Conservation (phyloP, 805 yeast genomes). For the Blastobotrys muscicola region DNA sequence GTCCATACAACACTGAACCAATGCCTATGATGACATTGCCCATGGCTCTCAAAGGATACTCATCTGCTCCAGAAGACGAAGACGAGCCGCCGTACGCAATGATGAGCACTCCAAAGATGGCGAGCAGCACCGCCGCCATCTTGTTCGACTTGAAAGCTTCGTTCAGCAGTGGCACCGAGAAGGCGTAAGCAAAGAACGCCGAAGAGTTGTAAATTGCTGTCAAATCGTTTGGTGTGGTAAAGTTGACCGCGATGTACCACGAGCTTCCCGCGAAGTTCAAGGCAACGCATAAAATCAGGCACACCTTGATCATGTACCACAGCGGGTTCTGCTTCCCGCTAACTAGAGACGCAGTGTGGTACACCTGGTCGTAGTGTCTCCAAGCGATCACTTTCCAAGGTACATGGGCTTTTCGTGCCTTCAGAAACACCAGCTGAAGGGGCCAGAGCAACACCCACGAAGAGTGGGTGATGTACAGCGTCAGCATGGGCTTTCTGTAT, state of each 20-base stretch:
- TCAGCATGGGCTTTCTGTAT: conserved; percentile 60
- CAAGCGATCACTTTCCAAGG: conserved; percentile 14
- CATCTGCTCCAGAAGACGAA: conserved; percentile 19
- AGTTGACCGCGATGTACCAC: conserved; percentile 77
- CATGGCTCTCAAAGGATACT: conserved; percentile 48
- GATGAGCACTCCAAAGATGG: conserved; percentile 63
- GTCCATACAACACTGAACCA: conserved; percentile 73
- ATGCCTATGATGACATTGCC: conserved; percentile 64
- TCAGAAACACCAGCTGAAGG: conserved; percentile 44
- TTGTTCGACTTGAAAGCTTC: conserved; percentile 60
- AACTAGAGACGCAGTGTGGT: conserved; percentile 19
- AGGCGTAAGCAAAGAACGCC: conserved; percentile 79
- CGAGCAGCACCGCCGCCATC: conserved; percentile 56
- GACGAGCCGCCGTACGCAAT: conserved; percentile 53
- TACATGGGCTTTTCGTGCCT: conserved; percentile 35
- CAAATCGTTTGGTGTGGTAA: conserved; percentile 75
- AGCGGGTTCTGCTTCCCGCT: conserved; percentile 31
- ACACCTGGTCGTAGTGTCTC: conserved; percentile 13
- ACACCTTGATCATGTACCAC: conserved; percentile 36
- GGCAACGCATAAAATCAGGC: conserved; percentile 42
- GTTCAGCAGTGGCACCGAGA: conserved; percentile 64
- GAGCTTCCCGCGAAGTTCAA: conserved; percentile 69
- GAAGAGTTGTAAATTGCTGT: conserved; percentile 88
- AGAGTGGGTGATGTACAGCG: conserved; percentile 59
- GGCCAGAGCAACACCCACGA: conserved; percentile 73